Conservation (phyloP, 2,329 filamentous ascomycete genomes). For the Fusarium sp. region DNA sequence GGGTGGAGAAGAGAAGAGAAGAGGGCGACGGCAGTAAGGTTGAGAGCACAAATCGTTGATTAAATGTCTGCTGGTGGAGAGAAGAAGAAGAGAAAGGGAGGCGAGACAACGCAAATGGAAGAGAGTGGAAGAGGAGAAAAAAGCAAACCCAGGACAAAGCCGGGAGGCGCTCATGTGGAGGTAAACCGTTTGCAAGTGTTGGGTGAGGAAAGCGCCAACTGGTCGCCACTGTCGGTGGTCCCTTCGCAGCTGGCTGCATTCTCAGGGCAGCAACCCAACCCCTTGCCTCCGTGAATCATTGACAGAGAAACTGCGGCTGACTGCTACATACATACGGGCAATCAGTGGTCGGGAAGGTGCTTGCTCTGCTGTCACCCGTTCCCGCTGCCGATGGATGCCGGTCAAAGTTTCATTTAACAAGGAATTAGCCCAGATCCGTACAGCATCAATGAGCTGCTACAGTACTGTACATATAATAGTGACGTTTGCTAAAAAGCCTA, state of each 20-base stretch:
- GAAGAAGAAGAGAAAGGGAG: background rate
- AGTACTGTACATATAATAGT: background rate
- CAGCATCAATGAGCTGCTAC: background rate
- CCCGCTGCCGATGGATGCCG: background rate
- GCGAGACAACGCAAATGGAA: background rate
- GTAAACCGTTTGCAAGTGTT: conserved; percentile 8
- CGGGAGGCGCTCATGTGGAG: conserved; percentile 18
- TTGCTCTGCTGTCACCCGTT: background rate
- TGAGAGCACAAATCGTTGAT: background rate
- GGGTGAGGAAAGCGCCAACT: conserved; percentile 1
- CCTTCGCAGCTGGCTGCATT: conserved; percentile 5
- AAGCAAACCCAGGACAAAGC: conserved; percentile 29
- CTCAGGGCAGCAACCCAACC: background rate
- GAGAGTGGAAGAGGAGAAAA: conserved; percentile 8
- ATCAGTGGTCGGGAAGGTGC: background rate
- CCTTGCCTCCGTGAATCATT: conserved; percentile 7
- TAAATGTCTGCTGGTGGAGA: background rate
- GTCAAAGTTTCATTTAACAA: background rate
- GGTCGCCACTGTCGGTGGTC: conserved; percentile 12
- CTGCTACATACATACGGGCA: background rate
- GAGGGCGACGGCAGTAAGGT: conserved; percentile 2
- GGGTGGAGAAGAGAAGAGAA: background rate
- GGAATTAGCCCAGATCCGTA: background rate
- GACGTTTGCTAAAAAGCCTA: background rate
- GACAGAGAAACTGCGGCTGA: conserved; percentile 1